These are phyloP conservation scores for Venturiaceae sp. DNA, from an alignment of 2,329 filamentous ascomycete genomes.

Conservation along the genomic window DNA sequence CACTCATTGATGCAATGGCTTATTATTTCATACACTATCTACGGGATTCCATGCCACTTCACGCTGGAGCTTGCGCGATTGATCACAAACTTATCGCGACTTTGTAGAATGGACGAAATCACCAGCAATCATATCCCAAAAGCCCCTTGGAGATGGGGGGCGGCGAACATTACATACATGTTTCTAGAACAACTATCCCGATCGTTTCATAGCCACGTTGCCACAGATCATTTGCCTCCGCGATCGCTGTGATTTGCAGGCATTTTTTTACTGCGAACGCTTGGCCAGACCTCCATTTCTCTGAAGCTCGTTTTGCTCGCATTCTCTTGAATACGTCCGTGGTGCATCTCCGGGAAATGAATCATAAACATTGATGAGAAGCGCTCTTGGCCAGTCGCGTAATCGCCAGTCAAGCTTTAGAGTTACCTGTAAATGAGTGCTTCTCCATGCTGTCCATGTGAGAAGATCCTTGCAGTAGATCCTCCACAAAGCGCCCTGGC, in stretches of 20 bases:
- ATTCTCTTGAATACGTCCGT: background rate
- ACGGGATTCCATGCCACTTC: too few species aligned
- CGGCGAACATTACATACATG: too few species aligned
- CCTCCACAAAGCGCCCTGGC: too few species aligned
- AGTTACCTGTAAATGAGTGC: background rate
- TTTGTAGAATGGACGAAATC: too few species aligned
- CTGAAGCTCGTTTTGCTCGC: background rate
- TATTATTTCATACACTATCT: too few species aligned
- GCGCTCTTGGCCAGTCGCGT: background rate
- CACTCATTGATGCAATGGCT: too few species aligned
- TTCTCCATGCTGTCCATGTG: background rate
- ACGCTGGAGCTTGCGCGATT: too few species aligned
- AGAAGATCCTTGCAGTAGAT: background rate
- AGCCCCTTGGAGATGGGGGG: too few species aligned
- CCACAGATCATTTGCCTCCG: background rate
- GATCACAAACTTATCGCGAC: too few species aligned
- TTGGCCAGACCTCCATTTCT: background rate
- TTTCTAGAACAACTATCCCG: background rate
- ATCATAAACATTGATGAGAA: background rate
- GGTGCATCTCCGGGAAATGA: background rate
- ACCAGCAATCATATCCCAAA: too few species aligned
- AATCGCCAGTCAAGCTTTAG: background rate
- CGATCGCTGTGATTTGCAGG: background rate
- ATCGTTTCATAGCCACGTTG: background rate
- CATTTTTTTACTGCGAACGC: background rate